phyloP scores from a whole-genome alignment of 768 basidiomycete genomes.

The Pleurotus tuber-regium region DNA sequence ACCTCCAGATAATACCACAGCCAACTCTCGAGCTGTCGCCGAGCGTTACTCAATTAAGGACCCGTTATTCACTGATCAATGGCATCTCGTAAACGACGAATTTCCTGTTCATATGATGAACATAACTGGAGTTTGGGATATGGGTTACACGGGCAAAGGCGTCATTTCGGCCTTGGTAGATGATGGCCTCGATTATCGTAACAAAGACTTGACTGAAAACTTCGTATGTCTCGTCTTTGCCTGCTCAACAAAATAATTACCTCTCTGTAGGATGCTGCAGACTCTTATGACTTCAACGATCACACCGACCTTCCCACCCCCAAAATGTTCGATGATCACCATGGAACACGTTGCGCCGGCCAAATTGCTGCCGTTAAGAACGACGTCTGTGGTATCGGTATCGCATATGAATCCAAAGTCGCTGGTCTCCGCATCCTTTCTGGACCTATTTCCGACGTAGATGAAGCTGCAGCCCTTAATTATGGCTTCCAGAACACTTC shows the following conservation, averaged over 20 bases:
- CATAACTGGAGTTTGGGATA: conserved; percentile 88
- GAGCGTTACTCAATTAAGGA: conserved; percentile 69
- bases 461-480: conserved; percentile 94
- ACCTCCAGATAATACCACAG: conserved; percentile 30
- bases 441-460: conserved; percentile 90
- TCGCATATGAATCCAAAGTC: conserved; percentile 88
- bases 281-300: conserved; percentile 97
- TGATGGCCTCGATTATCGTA: conserved; percentile 91
- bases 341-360: conserved; percentile 97
- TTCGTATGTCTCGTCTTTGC: conserved; percentile 62
- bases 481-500: conserved; percentile 90
- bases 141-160: conserved; percentile 85
- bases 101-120: conserved; percentile 87
- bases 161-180: conserved; percentile 89
- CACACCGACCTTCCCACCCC: conserved; percentile 87
- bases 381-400: conserved; percentile 90
- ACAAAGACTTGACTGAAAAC: conserved; percentile 83
- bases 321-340: conserved; percentile 86
- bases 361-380: conserved; percentile 94
- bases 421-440: conserved; percentile 95
- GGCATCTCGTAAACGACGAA: conserved; percentile 92
- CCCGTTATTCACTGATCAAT: conserved; percentile 82
- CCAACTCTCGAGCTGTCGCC: conserved; percentile 47
- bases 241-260: neutral
- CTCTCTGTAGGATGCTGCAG: conserved; percentile 62